Percentiles rank a stretch among this genome's conserved stretches.
Conservation (phyloP, 2,329 filamentous ascomycete species). For the Sporothrix variecibatus region DNA sequence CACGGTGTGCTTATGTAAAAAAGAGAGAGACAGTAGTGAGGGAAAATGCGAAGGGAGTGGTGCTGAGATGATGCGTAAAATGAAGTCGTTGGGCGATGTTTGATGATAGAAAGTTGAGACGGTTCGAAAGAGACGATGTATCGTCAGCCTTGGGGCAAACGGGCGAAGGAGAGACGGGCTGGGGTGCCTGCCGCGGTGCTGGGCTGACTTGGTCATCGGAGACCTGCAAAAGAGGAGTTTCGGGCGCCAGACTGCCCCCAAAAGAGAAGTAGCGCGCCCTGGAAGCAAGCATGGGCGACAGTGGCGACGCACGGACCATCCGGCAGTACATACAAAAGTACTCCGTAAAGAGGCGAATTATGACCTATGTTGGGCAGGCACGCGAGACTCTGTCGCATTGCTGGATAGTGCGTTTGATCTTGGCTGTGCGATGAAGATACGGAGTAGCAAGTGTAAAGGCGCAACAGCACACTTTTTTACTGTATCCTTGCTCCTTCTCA, state of each 20-base stretch:
- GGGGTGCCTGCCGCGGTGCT: background rate
- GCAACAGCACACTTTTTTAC: background rate
- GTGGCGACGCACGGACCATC: slow-evolving; percentile 15
- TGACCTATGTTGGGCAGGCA: slow-evolving; percentile 9
- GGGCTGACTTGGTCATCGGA: slow-evolving; percentile 5
- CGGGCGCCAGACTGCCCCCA: background rate
- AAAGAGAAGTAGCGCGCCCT: slow-evolving; percentile 10
- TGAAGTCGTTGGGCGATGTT: background rate
- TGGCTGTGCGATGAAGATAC: background rate
- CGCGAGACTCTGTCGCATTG: slow-evolving; percentile 2
- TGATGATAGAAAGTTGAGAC: background rate
- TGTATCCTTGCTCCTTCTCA: background rate
- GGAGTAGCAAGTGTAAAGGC: background rate
- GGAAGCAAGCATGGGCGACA: background rate
- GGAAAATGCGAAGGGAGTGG: background rate
- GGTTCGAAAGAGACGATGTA: slow-evolving; percentile 1
- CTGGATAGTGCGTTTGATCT: background rate
- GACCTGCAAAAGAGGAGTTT: slow-evolving; percentile 13
- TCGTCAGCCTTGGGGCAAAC: slow-evolving; percentile 20
- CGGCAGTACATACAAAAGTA: background rate
- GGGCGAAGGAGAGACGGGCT: slow-evolving; percentile 9
- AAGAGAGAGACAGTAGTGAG: background rate
- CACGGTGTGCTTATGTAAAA: background rate
- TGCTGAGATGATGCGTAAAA: background rate
- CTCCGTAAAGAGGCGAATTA: slow-evolving; percentile 9